phyloP scores from a whole-genome alignment of 495 filamentous ascomycete genomes.

The Jackrogersella minutella region DNA sequence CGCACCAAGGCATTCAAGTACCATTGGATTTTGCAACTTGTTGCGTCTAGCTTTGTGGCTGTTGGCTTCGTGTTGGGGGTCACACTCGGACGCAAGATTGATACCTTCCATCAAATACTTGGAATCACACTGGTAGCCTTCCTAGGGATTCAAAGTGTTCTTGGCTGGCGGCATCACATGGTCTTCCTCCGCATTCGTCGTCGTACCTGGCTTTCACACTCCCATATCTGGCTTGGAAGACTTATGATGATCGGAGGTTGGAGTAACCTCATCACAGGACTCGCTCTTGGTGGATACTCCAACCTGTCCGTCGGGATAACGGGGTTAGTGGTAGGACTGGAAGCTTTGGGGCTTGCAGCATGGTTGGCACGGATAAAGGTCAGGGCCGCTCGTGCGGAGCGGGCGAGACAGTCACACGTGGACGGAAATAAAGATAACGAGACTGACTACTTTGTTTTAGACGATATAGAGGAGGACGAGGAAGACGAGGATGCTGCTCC shows the following conservation, averaged over 20 bases:
- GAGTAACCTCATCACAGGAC: slow-evolving; percentile 1
- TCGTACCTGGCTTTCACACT: slow-evolving; percentile 12
- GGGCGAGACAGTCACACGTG: neutral
- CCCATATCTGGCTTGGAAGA: slow-evolving; percentile 15
- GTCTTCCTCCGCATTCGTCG: slow-evolving; percentile 9
- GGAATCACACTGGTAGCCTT: slow-evolving; percentile 1
- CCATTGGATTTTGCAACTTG: slow-evolving; percentile 4
- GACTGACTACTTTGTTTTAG: neutral
- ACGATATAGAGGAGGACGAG: neutral
- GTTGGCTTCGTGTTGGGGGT: neutral
- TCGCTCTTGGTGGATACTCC: slow-evolving; percentile 4
- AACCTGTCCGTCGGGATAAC: neutral
- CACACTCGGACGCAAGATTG: neutral
- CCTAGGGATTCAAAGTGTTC: slow-evolving; percentile 4
- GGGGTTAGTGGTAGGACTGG: neutral
- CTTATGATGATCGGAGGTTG: slow-evolving; percentile 7
- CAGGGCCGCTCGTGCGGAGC: neutral
- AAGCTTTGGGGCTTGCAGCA: slow-evolving; percentile 1
- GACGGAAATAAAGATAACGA: neutral
- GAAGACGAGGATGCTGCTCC: neutral
- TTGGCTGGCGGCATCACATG: slow-evolving; percentile 17
- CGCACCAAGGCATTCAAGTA: slow-evolving; percentile 9
- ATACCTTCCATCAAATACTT: slow-evolving; percentile 4
- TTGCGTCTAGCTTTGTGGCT: neutral
- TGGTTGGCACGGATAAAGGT: slow-evolving; percentile 3